Evolutionary conservation across 2,329 filamentous ascomycete species (phyloP), one percentile per base, ranked within the genome.

Genomic region (Mariannaea sp.): DNA sequence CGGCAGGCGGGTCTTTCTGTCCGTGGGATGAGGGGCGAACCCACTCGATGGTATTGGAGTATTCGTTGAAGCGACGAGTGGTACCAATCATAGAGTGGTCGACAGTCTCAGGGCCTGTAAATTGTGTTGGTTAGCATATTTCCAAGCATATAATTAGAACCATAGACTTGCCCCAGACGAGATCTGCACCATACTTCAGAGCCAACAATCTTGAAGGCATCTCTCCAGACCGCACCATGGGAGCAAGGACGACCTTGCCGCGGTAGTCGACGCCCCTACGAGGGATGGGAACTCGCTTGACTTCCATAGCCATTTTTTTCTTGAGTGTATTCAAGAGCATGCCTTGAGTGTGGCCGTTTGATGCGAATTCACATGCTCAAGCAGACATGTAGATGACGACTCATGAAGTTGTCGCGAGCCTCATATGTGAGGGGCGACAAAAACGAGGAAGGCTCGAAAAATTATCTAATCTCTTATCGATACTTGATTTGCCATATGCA

Each of bases 181-280:
- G 80, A 73, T 99, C 94, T 46, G 94, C 94, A 61, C 94, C 94
- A 71, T 99, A 97, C 68, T 95, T 89, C 57, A 99, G 83, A 26
- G 94, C 90, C 36, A 96, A 76, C 20, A 99, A 81, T 53, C 94
- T 87, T 32, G 90, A 94, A 3, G 94, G 93, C 56, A 97, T 78
- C 77, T 99, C 94, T 69, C 94, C 94, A n/a, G 91, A 96, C 63
- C 94, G 88, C 53, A 97, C 93, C 94, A 99, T 99, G 33, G 94
- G 94, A 57, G 94, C 94, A 59, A 99, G 87, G 38, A 97, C 94
- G 60, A 97, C 76, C 74, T 95, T 97, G 74, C 89, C 89, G 64
- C 93, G 85, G 75, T 97, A 97, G 77, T 97, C 92, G 67, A 96
- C 92, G 45, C 93, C 93, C 72, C 88, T 89, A 56, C 80, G 82